These are phyloP conservation scores for Leishmania guyanensis DNA, from an alignment of 208 protist genomes.

Conservation along the genomic window DNA sequence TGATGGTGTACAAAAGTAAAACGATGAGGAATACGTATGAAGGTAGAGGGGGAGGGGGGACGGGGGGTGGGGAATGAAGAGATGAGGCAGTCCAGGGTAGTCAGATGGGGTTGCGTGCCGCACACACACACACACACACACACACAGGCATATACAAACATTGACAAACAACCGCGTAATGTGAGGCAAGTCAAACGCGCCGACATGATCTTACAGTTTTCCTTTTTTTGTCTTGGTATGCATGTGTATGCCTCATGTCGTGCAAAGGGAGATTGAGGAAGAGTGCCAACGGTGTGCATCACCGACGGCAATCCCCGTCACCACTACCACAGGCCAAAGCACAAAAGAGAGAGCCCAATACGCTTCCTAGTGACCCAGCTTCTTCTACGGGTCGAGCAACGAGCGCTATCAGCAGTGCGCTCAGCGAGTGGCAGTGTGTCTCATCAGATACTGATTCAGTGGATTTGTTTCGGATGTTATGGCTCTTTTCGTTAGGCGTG, in stretches of 20 bases:
- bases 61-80: neutral
- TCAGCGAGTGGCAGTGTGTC: too few relatives aligned
- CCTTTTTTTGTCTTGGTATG: neutral
- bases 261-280: neutral
- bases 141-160: neutral
- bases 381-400: neutral
- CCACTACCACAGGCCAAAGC: neutral
- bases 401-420: neutral
- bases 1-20: neutral
- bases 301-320: neutral
- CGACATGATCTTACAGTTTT: neutral
- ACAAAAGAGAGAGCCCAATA: too few relatives aligned
- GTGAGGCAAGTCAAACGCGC: neutral
- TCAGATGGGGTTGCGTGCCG: neutral
- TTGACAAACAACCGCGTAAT: too few relatives aligned
- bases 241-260: neutral
- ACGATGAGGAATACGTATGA: neutral
- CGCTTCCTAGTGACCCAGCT: neutral
- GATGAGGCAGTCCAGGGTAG: neutral
- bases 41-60: neutral
- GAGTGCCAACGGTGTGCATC: neutral
- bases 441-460: neutral
- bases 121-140: neutral
- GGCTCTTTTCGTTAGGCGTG: neutral
- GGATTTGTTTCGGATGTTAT: neutral